Evolutionary conservation across 139 green algal genomes (phyloP), one percentile per base, ranked within the genome.

Genomic region (Pseudopediastrum boryanum): DNA sequence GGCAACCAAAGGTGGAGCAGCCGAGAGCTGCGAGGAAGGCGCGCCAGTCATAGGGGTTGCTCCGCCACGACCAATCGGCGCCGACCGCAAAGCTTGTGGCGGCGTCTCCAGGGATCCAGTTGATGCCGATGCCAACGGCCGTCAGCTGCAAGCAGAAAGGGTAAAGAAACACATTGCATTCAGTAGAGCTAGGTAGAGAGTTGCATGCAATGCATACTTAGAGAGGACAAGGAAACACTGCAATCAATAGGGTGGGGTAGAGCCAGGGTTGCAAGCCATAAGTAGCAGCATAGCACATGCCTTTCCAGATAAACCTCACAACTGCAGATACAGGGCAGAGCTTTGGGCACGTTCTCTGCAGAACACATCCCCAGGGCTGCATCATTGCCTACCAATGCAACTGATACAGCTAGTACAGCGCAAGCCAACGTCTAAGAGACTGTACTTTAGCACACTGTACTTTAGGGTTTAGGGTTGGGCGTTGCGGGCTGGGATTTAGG

Each of bases 41-140:
- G 29, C 72, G 76, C 71, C 82, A 91, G 56, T 91, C 86, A 51
- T 86, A 91, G 41, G 38, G 39, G 56, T 82, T 71, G 19, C 10
- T 31, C 25, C 71, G 76, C 76, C 76, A 82, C 3, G 38, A 48
- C 76, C 76, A 82, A 41, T 46, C 39, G 8, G 65, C 76, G 5
- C 76, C 76, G 0, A 9, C 1, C 0, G 50, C n/a, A 23, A 76
- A 76, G 65, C 43, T 70, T 0, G 29, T 33, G 3, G 76, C 76
- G 9, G 13, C 36, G 42, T 76, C 64, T 8, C 16, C 48, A 0
- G 76, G 64, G 0, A 68, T 50, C 64, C 64, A 76, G 39, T 67
- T 58, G 36, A 76, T 42, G 51, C 64, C 64, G 64, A 82, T 74
- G 31, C 76, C 76, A n/a, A 33, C 23, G 4, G 39, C 76, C 2